These are phyloP conservation scores for Phascolomyces articulosus DNA, from an alignment of 371 early-diverging fungal species.

Conservation along the genomic window DNA sequence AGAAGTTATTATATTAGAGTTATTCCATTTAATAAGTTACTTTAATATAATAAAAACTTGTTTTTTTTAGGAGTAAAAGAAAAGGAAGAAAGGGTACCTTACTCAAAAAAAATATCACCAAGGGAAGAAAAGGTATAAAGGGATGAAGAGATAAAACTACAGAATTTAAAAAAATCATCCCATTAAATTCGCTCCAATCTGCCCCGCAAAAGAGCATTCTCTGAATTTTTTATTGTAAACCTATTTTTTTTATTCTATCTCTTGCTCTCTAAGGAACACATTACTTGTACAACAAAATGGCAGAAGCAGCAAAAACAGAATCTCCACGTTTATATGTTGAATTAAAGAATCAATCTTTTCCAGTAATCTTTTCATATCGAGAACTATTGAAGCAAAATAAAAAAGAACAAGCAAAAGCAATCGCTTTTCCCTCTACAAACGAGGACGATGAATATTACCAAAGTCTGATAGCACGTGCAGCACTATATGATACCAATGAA, in stretches of 20 bases:
- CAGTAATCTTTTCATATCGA: constrained; percentile 22
- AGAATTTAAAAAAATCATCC: not conserved
- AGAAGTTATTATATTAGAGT: too few relatives aligned
- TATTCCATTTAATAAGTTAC: too few relatives aligned
- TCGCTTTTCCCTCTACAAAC: not conserved
- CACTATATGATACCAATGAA: constrained; percentile 2
- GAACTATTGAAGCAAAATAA: constrained; percentile 12
- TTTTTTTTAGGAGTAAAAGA: too few relatives aligned
- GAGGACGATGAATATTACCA: constrained; percentile 16
- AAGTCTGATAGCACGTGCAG: constrained; percentile 16
- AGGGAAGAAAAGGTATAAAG: too few relatives aligned
- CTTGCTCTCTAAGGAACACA: too few relatives aligned
- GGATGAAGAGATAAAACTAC: not conserved
- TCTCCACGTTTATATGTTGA: constrained; percentile 12
- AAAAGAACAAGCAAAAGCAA: not conserved
- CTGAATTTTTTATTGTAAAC: not conserved
- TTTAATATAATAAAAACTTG: too few relatives aligned
- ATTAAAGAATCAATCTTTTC: constrained; percentile 13
- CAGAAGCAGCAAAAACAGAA: not conserved
- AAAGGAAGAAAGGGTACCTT: too few relatives aligned
- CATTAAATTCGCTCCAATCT: not conserved
- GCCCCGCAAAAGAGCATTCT: not conserved
- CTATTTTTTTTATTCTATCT: not conserved
- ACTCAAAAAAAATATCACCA: too few relatives aligned
- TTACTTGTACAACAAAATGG: not conserved